Conservation (phyloP, 345 rosid species). For the Syzygium grande region DNA sequence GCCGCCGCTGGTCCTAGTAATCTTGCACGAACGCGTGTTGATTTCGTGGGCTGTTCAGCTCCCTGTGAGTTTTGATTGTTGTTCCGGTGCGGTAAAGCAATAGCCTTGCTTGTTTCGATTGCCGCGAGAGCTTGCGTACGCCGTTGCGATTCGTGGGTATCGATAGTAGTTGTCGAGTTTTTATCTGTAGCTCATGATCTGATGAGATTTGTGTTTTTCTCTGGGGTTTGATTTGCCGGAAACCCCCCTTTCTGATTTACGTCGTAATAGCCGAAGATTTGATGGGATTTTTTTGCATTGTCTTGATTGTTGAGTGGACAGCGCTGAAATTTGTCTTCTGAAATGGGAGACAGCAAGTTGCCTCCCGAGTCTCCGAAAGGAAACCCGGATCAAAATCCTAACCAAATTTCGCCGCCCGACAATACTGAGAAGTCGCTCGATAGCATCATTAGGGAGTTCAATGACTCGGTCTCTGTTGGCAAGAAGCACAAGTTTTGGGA, state of each 20-base stretch:
- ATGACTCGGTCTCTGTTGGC: conserved; percentile 44
- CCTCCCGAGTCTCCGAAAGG: conserved; percentile 44
- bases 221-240: neutral
- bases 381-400: conserved; percentile 40
- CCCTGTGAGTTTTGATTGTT: neutral
- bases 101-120: neutral
- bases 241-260: neutral
- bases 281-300: neutral
- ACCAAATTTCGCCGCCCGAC: conserved; percentile 7
- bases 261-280: neutral
- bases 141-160: neutral
- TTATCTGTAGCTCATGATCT: neutral
- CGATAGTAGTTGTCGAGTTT: neutral
- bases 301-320: neutral
- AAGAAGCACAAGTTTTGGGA: conserved; percentile 89
- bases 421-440: conserved; percentile 55
- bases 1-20: neutral
- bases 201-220: neutral
- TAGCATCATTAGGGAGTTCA: conserved; percentile 49
- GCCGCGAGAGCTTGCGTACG: neutral
- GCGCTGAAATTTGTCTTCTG: neutral
- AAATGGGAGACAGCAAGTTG: conserved; percentile 50
- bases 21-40: neutral
- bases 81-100: neutral
- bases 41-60: neutral